Evolutionary conservation across 2,329 filamentous ascomycete genomes (phyloP), one percentile per base, ranked within the genome.

Genomic region (Alternaria viburni): DNA sequence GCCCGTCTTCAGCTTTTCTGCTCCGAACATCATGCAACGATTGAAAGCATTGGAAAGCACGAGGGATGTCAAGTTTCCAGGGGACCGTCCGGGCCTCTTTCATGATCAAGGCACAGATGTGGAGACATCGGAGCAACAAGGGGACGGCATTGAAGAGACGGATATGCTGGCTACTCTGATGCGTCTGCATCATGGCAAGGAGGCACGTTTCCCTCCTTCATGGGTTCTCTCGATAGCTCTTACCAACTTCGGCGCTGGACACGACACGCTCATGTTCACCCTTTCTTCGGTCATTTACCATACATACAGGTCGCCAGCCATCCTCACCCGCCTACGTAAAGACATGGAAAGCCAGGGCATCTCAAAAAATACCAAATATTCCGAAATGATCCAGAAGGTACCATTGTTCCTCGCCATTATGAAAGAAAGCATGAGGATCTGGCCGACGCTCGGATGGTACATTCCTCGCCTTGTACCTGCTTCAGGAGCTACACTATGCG

Each of bases 401-500:
- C 36, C 36, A 0, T 0, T 41, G 5, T 17, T 41, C 15, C 36
- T 41, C 0, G 36, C 36, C n/a, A 0, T 41, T 0, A 11, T 41
- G 36, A 41, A 41, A 41, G 36, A 41, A 11, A 41, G 36, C 5
- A 41, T 41, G 36, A 41, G 36, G n/a, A 41, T 41, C 5, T 41
- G 36, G 36, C 36, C 36, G 0, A 41, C 36, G n/a, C 36, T 41
- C 2, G 36, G 36, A 41, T 41, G 36, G 36, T 41, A 41, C n/a
- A 41, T 41, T 0, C 36, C 36, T 41, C 36, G n/a, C n/a, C 36
- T 41, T 5, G 36, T 41, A 1, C 36, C 36, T 0, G n/a, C 36
- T 6, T 41, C 36, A 0, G 36, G 36, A 10, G 1, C 36, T 17
- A 41, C 15, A 41, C 5, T 41, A 11, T 41, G 36, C 5, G n/a